Evolutionary conservation across 495 filamentous ascomycete genomes (phyloP), one percentile per base, ranked within the genome.

Genomic region (Recurvomyces mirabilis): DNA sequence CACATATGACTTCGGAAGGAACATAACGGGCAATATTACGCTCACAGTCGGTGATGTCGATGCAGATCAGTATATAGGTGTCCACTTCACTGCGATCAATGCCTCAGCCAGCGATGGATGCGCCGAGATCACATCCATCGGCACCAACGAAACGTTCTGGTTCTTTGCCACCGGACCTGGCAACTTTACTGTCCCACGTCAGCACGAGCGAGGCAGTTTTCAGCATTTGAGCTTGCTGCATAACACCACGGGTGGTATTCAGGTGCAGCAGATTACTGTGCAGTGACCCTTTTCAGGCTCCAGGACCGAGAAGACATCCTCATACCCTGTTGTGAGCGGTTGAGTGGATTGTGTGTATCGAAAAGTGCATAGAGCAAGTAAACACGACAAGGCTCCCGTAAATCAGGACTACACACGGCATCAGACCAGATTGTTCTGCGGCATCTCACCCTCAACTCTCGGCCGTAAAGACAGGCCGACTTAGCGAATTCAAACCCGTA

Each of bases 1-100:
- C 3, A 67, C 67, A 0, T 65, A 63, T 21, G 68, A 72, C 36
- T 71, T 69, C 52, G 65, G 63, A 2, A 65, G 61, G 37, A 68
- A 68, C 43, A 60, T 71, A 6, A 68, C 58, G 5, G 68, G 69
- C 5, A 42, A 64, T 4, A 63, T 67, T 9, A 58, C 62, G 2
- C 47, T 71, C 7, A 50, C 51, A 25, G 53, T 71, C 18, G 54
- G 42, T 13, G 55, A 62, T 1, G 33, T 26, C 12, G 51, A 58
- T 6, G 28, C 31, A 1, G 50, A 58, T 19, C 63, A 67, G 19
- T 67, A 60, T 22, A 49, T 72, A 15, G 67, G 65, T 6, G 47
- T 71, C 17, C 65, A 61, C 2, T 72, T 66, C 46, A 60, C 63
- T 3, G 68, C 70, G 38, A 64, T 60, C 31, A 65, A 53, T 18